Percentiles rank a stretch among this genome's conserved stretches.
These are phyloP conservation scores for Limnanthes douglasii DNA, from an alignment of 345 rosid genomes.

Conservation along the genomic window DNA sequence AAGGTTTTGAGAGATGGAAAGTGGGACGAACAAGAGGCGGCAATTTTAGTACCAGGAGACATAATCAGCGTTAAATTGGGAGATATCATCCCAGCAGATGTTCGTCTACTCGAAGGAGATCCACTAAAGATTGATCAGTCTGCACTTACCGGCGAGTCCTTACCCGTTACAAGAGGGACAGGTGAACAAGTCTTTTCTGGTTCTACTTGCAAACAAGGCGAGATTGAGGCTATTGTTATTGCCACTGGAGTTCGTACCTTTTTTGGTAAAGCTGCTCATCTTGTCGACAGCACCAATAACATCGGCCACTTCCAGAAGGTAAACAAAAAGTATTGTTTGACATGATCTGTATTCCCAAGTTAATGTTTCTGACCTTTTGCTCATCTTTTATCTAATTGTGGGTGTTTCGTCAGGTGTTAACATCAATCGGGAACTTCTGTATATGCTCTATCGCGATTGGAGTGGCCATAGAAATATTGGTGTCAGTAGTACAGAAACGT, in stretches of 20 bases:
- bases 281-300: slow-evolving; percentile 67
- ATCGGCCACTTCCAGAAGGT: slow-evolving; percentile 93
- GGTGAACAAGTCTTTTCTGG: slow-evolving; percentile 77
- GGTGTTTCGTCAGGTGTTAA: slow-evolving; percentile 81
- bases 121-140: slow-evolving; percentile 62
- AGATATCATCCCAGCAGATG: slow-evolving; percentile 65
- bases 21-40: slow-evolving; percentile 62
- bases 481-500: slow-evolving; percentile 32
- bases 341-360: too few species aligned
- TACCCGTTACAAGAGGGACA: slow-evolving; percentile 57
- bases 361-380: too few species aligned
- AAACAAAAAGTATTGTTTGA: too few species aligned
- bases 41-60: slow-evolving; percentile 63
- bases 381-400: too few species aligned
- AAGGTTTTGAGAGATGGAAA: slow-evolving; percentile 36
- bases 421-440: slow-evolving; percentile 90
- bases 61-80: slow-evolving; percentile 20
- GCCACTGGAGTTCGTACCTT: slow-evolving; percentile 91
- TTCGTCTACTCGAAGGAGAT: slow-evolving; percentile 65
- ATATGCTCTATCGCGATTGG: slow-evolving; percentile 87
- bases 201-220: slow-evolving; percentile 90
- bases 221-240: slow-evolving; percentile 84
- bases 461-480: slow-evolving; percentile 52
- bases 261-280: slow-evolving; percentile 95
- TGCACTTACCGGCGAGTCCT: slow-evolving; percentile 43